Percentiles rank a stretch among this genome's conserved stretches.
Conservation (phyloP, 441 rosid genomes). For the Theobroma grandiflorum region DNA sequence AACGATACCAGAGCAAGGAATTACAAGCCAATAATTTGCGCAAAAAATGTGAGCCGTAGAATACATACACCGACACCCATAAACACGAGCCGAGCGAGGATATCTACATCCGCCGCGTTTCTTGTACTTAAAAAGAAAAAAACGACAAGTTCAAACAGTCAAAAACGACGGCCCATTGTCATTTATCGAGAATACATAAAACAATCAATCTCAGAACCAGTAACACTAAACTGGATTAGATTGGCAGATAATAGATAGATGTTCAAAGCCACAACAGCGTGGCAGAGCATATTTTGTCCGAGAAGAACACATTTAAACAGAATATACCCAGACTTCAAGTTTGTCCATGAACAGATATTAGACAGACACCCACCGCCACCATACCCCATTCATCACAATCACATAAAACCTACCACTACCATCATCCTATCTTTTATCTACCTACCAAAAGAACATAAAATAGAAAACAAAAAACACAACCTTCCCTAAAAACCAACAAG, state of each 20-base stretch:
- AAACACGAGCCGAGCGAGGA: no score
- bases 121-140: no score
- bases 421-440: conserved; percentile 2
- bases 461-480: not conserved
- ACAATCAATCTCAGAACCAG: not conserved
- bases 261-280: not conserved
- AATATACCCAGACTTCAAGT: not conserved
- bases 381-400: not conserved
- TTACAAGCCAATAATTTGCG: no score
- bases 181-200: not conserved
- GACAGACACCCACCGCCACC: conserved; percentile 1
- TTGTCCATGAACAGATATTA: conserved; percentile 16
- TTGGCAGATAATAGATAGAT: not conserved
- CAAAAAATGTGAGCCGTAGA: no score
- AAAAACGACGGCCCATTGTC: not conserved
- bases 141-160: no score
- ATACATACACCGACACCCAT: no score
- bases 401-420: conserved; percentile 20
- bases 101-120: no score
- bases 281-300: not conserved
- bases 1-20: no score
- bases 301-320: not conserved
- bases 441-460: not conserved
- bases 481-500: conserved; percentile 23
- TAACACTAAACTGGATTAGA: no score